These are phyloP conservation scores for Apiospora arundinis DNA, from an alignment of 2,329 filamentous ascomycete genomes.

Conservation along the genomic window DNA sequence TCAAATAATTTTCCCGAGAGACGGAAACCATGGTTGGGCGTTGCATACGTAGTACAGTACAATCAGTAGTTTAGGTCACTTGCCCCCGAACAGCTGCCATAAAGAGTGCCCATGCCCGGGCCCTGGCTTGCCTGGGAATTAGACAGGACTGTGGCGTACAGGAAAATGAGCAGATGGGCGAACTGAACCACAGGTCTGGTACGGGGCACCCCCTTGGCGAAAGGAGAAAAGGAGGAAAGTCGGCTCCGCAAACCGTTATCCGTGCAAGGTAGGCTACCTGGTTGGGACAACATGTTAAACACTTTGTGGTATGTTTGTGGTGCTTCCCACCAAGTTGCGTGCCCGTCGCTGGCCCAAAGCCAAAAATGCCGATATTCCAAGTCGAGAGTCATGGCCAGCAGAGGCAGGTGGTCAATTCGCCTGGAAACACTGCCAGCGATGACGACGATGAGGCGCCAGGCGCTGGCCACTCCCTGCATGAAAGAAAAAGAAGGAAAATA, in stretches of 20 bases:
- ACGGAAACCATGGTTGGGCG: neutral
- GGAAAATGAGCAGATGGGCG: neutral
- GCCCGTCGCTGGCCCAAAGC: neutral
- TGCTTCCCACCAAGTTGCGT: neutral
- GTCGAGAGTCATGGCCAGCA: conserved; percentile 1
- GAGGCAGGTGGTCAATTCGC: neutral
- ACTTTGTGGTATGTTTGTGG: neutral
- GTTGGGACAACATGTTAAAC: neutral
- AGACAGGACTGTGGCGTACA: neutral
- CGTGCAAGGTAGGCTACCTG: conserved; percentile 2
- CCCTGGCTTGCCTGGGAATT: neutral
- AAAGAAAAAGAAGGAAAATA: neutral
- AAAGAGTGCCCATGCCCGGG: conserved; percentile 1
- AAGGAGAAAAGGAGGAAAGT: neutral
- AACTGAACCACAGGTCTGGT: conserved; percentile 6
- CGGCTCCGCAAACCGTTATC: conserved; percentile 9
- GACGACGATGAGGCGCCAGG: neutral
- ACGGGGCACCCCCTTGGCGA: neutral
- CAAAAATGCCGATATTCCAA: too few species aligned
- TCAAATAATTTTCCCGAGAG: neutral
- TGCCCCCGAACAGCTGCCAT: neutral
- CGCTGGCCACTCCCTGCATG: neutral
- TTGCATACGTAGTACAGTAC: too few species aligned
- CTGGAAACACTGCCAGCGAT: neutral
- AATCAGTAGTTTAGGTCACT: neutral